A percentile compares a stretch with the other conserved stretches of the same genome.
phyloP scores from a whole-genome alignment of 768 basidiomycete genomes.

The Cubamyces sp. region DNA sequence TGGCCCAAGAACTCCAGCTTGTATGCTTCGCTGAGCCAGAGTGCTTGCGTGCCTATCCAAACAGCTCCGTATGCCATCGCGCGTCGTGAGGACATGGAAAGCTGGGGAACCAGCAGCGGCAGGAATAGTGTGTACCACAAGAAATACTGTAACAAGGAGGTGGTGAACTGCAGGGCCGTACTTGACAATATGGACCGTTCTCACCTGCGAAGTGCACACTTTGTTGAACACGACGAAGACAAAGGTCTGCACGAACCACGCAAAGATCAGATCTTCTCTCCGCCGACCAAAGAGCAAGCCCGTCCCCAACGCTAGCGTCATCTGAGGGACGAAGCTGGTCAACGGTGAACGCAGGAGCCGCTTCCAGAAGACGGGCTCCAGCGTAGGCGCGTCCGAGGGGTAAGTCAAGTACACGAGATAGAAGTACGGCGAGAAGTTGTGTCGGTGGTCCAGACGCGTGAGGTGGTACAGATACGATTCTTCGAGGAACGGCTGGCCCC shows the following conservation, averaged over 20 bases:
- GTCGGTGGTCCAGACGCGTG: slow-evolving; percentile 90
- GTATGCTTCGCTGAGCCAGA: slow-evolving; percentile 94
- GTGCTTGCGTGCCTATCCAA: slow-evolving; percentile 80
- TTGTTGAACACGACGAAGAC: slow-evolving; percentile 97
- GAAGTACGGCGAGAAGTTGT: slow-evolving; percentile 98
- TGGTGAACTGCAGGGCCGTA: not conserved
- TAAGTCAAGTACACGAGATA: slow-evolving; percentile 92
- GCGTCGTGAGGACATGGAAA: slow-evolving; percentile 53
- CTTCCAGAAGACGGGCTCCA: slow-evolving; percentile 39
- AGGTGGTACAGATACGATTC: slow-evolving; percentile 95
- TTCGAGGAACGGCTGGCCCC: slow-evolving; percentile 91
- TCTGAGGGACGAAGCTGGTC: slow-evolving; percentile 84
- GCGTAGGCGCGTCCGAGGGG: slow-evolving; percentile 43
- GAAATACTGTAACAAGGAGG: slow-evolving; percentile 72
- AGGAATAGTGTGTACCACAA: slow-evolving; percentile 94
- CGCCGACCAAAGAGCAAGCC: slow-evolving; percentile 73
- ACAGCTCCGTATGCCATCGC: slow-evolving; percentile 48
- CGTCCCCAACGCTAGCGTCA: slow-evolving; percentile 66
- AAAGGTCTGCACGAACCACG: slow-evolving; percentile 92
- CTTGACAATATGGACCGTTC: slow-evolving; percentile 16
- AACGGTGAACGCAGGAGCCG: slow-evolving; percentile 69
- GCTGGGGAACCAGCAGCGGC: slow-evolving; percentile 74
- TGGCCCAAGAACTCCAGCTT: slow-evolving; percentile 85
- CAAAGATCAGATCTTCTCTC: slow-evolving; percentile 66
- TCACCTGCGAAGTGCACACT: slow-evolving; percentile 95